phyloP scores from a whole-genome alignment of 2,329 filamentous ascomycete genomes.

The Cladosporium sp. region DNA sequence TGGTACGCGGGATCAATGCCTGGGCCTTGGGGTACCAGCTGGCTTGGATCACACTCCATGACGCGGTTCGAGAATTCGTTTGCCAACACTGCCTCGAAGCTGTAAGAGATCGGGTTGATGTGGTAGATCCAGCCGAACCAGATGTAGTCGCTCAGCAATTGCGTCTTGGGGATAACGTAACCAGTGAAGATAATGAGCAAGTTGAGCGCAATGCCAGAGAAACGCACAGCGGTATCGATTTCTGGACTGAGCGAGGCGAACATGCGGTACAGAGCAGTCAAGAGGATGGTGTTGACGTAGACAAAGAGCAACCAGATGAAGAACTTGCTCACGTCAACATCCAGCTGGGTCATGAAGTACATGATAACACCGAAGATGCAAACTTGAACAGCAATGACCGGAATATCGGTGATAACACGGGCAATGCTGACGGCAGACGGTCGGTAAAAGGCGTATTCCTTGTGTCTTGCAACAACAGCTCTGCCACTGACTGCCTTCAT shows the following conservation, averaged over 20 bases:
- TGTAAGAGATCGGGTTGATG: conserved; percentile 52
- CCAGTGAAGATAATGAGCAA: conserved; percentile 61
- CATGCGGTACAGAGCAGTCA: conserved; percentile 63
- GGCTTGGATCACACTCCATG: conserved; percentile 56
- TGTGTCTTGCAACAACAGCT: conserved; percentile 63
- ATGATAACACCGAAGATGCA: conserved; percentile 59
- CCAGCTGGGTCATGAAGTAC: conserved; percentile 62
- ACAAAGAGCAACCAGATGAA: conserved; percentile 64
- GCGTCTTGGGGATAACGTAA: conserved; percentile 64
- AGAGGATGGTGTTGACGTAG: conserved; percentile 57
- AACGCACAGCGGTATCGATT: conserved; percentile 63
- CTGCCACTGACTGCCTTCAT: conserved; percentile 73
- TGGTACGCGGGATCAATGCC: conserved; percentile 53
- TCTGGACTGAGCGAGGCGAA: conserved; percentile 60
- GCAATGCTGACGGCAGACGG: conserved; percentile 62
- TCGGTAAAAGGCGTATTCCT: conserved; percentile 66
- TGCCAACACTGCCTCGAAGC: conserved; percentile 62
- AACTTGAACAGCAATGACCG: conserved; percentile 55
- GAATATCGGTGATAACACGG: conserved; percentile 60
- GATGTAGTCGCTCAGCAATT: conserved; percentile 55
- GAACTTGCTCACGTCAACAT: conserved; percentile 58
- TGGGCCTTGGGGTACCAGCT: conserved; percentile 59
- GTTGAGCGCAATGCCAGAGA: conserved; percentile 60
- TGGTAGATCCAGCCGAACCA: conserved; percentile 63
- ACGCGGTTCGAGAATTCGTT: conserved; percentile 59